phyloP scores from a whole-genome alignment of 768 basidiomycete genomes.

The Trametes gibbosa region DNA sequence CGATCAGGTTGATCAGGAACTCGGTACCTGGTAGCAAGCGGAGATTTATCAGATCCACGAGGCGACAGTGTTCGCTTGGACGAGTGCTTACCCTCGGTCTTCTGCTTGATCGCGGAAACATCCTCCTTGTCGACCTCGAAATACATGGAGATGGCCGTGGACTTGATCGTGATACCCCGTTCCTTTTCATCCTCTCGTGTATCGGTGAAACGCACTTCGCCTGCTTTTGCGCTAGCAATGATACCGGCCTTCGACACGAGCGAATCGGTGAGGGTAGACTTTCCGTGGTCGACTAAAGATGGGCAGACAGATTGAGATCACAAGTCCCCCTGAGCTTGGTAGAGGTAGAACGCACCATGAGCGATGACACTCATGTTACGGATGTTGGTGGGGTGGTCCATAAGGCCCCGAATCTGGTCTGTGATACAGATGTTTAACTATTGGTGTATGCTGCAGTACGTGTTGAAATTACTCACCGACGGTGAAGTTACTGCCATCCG shows the following conservation, averaged over 20 bases:
- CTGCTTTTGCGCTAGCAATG: slow-evolving; percentile 91
- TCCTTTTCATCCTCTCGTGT: slow-evolving; percentile 98
- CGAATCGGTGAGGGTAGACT: slow-evolving; percentile 98
- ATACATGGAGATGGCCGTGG: slow-evolving; percentile 99
- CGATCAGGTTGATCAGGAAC: slow-evolving; percentile 99
- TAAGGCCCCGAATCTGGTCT: slow-evolving; percentile 87
- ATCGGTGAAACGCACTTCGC: slow-evolving; percentile 96
- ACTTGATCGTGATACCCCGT: slow-evolving; percentile 99
- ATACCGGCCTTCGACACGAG: slow-evolving; percentile 99
- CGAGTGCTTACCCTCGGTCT: slow-evolving; percentile 72
- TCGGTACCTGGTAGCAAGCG: slow-evolving; percentile 59
- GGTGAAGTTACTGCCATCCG: slow-evolving; percentile 73
- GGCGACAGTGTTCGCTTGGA: background rate
- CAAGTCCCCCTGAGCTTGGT: background rate
- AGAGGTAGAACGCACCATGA: slow-evolving; percentile 55
- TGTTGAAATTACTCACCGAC: too few species aligned
- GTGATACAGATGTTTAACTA: slow-evolving; percentile 18
- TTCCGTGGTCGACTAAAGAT: slow-evolving; percentile 93
- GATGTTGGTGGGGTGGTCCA: slow-evolving; percentile 90
- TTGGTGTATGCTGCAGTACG: background rate
- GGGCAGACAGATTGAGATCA: background rate
- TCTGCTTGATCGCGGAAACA: slow-evolving; percentile 81
- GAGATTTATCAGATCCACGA: slow-evolving; percentile 13
- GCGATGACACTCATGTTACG: slow-evolving; percentile 95
- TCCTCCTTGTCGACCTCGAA: slow-evolving; percentile 95